Evolutionary conservation across 2,329 filamentous ascomycete species (phyloP), one percentile per base, ranked within the genome.

Genomic region (Didymella lethalis): DNA sequence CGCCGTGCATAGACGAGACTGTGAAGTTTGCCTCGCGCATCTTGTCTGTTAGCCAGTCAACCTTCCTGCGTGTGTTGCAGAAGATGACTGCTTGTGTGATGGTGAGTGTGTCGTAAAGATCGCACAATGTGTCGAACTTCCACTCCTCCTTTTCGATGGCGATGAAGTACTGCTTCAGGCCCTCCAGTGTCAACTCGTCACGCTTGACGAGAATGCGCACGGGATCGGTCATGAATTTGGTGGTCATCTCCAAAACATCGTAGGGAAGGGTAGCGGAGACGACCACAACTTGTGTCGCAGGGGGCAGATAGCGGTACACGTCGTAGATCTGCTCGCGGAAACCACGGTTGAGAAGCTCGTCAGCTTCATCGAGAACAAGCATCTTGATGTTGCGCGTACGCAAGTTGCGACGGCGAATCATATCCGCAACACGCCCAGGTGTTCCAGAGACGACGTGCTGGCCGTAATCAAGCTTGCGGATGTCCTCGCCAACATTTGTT

Each of bases 81-180:
- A 99, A 99, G 77, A 99, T 99, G 77, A 99, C 95, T 45, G 95
- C 95, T 82, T 98, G 95, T 16, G 95, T 98, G 75, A 99, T 98
- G 54, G 95, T 99, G 44, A 99, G 86, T 12, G 95, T 98, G 78
- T 99, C 95, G 85, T 99, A 99, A 57, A 99, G 89, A 81, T 99
- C 95, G 79, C 93, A 98, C 4, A 99, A 88, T 2, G 95, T 99
- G 78, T 99, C 95, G 70, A 99, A 97, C 80, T 99, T 99, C 95
- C 95, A 99, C 77, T 98, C 95, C 79, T 99, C 95, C 83, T 97
- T 98, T 80, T 99, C 95, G 20, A 98, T 95, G 1, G 95, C 95
- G 72, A 99, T 98, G 77, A 97, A 99, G 84, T 97, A 99, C 79
- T 99, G 95, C 83, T 98, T 98, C 50, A 99, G 85, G 57, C 95